Evolutionary conservation across 2,329 filamentous ascomycete species (phyloP), one percentile per base, ranked within the genome.

Genomic region (Pseudohalonectria lignicola): DNA sequence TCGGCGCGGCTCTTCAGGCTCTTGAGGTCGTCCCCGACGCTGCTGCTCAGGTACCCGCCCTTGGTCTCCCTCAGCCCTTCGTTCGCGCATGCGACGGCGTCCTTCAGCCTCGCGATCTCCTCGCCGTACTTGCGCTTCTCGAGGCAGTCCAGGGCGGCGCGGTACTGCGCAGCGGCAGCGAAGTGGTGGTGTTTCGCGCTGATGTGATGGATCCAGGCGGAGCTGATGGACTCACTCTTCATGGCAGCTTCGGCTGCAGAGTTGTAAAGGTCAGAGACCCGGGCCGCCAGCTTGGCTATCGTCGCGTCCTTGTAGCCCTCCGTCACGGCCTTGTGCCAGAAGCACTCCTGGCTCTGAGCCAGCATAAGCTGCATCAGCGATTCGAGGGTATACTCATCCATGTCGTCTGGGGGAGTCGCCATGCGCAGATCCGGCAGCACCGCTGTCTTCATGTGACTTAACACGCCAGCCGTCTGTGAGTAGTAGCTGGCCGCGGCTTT

Each of bases 171-270:
- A 0, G 92, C 92, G 0, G 86, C 90, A 2, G 90, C 88, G 61
- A 98, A 96, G 59, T 96, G 92, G 53, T 95, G 85, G 53, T 96
- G 88, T 57, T 96, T 98, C 5, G 90, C 92, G 19, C 84, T 88
- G 74, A 93, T 88, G 55, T 96, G 90, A 59, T 96, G 90, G 49
- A 98, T 95, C 92, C 90, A 96, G 45, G 92, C 84, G 40, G 83
- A 88, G 55, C 85, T 92, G 47, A 96, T 80, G 13, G 85, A 80
- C 51, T 94, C 81, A 45, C 87, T 94, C 57, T 87, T 86, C 54
- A 93, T 79, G 9, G 86, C 88, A 45, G 80, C 82, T 49, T 95
- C 90, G 6, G 84, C 80, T 0, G 88, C 86, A 39, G 80, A 67
- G 38, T 79, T 83, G 60, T 96, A 98, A 31, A 94, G 74, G 53